Evolutionary conservation across 2,329 filamentous ascomycete genomes (phyloP), one percentile per base, ranked within the genome.

Genomic region (Aspergillus sp.): DNA sequence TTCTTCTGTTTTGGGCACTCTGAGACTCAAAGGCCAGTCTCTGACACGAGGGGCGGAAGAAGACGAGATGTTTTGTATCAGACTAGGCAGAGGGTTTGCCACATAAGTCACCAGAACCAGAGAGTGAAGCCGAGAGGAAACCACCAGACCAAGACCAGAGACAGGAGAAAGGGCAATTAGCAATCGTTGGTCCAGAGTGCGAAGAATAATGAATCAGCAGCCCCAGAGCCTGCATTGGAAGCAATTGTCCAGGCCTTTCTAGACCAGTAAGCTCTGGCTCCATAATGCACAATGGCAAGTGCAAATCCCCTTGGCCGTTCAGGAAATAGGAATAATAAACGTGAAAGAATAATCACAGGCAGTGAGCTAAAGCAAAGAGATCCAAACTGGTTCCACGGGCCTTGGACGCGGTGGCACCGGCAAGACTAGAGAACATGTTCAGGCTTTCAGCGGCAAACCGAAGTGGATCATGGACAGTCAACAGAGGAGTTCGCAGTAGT

Each of bases 381-480:
- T 62, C 54, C 55, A 50, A 56, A 54, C 48, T 46, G 61, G 66
- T 66, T 64, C 63, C 65, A 66, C 64, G 56, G 62, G 57, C 44
- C 62, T 62, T 57, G 61, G 31, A 60, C 56, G 37, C 57, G 50
- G 66, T 67, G 61, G 63, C 63, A 67, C 65, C 59, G 21, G 21
- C 12, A 17, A 19, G 9, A 17, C 27, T 31, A 31, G 27, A 14
- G 31, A 39, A 23, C n/a, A 37, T 31, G 46, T 23, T 19, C 17
- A 21, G 17, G 8, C 27, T 31, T 31, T 31, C 17, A 17, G 31
- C 27, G 35, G 44, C 44, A 44, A 44, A 24, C 17, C 19, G 43
- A 44, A 27, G 43, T 45, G 43, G 43, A 45, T 6, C 14, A 15
- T 15, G 2, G 23, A 7, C 21, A 23, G 21, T 24, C 19, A 15